Base-by-base conservation (phyloP, 495 filamentous ascomycete species). In the Cladorrhinum samala region DNA sequence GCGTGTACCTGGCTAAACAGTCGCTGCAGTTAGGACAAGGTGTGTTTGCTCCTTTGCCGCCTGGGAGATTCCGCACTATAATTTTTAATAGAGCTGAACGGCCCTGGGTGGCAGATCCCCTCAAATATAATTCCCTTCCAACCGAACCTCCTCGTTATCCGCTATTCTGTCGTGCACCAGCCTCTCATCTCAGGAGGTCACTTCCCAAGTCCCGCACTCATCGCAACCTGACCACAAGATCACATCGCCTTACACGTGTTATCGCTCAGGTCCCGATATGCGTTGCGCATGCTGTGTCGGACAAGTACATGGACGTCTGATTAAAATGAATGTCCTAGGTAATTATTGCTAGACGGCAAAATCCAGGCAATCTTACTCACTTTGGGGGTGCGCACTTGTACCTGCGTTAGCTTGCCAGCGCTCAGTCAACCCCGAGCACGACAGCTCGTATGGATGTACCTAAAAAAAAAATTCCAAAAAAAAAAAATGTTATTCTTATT, bases 1-100 rank as follows among this genome's bases (percentile, higher is more conserved):
- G 43, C 50, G 20, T 53, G 60, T 54, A 42, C 40, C 55, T 56
- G 52, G 55, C 38, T 46, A 51, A 54, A 36, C 30, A 37, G 14
- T 14, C 14, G 14, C n/a, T n/a, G n/a, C n/a, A n/a, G n/a, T n/a
- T n/a, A n/a, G n/a, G n/a, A n/a, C n/a, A n/a, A n/a, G n/a, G n/a
- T n/a, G n/a, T n/a, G n/a, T n/a, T n/a, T n/a, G n/a, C n/a, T n/a
- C n/a, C n/a, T n/a, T n/a, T n/a, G n/a, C n/a, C n/a, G n/a, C n/a
- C n/a, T n/a, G n/a, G n/a, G n/a, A n/a, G n/a, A n/a, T n/a, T n/a
- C n/a, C n/a, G n/a, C n/a, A n/a, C n/a, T n/a, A n/a, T n/a, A n/a
- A n/a, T n/a, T n/a, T n/a, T n/a, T n/a, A n/a, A n/a, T n/a, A n/a
- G n/a, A n/a, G n/a, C n/a, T n/a, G n/a, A n/a, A n/a, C n/a, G n/a